Evolutionary conservation across 1,284 basidiomycete genomes (phyloP).

Genomic region (Sanguinoderma infundibulare): DNA sequence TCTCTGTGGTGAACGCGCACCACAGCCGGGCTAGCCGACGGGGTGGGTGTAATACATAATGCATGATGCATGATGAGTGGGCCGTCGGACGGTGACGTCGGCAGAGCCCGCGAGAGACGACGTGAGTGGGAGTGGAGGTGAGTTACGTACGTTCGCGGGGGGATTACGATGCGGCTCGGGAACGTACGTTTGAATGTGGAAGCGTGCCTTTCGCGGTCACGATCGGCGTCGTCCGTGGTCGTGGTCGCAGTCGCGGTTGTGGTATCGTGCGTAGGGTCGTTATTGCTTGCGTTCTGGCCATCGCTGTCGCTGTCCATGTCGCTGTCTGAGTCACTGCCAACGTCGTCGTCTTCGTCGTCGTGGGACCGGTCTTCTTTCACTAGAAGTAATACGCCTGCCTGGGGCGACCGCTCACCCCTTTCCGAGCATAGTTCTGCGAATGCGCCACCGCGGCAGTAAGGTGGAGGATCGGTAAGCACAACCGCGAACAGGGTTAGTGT

Average conservation of each 20-base stretch:
- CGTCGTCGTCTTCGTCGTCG: constrained; percentile 32
- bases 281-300: neutral
- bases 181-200: neutral
- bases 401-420: constrained; percentile 35
- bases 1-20: constrained; percentile 82
- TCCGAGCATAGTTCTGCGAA: constrained; percentile 27
- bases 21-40: constrained; percentile 64
- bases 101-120: no score
- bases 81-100: no score
- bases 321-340: neutral
- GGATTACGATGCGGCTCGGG: neutral
- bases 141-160: neutral
- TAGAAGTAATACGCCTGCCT: constrained; percentile 51
- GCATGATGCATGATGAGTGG: no score
- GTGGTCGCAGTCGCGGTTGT: no score
- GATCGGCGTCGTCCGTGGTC: neutral
- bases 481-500: neutral
- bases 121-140: neutral
- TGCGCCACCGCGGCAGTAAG: neutral
- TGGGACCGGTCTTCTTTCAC: constrained; percentile 39
- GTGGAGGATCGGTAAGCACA: neutral
- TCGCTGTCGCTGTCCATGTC: neutral
- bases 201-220: neutral
- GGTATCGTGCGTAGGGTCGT: neutral
- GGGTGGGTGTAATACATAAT: neutral